Base-by-base conservation (phyloP, 345 rosid genomes). In the Schrenkiella parvula region DNA sequence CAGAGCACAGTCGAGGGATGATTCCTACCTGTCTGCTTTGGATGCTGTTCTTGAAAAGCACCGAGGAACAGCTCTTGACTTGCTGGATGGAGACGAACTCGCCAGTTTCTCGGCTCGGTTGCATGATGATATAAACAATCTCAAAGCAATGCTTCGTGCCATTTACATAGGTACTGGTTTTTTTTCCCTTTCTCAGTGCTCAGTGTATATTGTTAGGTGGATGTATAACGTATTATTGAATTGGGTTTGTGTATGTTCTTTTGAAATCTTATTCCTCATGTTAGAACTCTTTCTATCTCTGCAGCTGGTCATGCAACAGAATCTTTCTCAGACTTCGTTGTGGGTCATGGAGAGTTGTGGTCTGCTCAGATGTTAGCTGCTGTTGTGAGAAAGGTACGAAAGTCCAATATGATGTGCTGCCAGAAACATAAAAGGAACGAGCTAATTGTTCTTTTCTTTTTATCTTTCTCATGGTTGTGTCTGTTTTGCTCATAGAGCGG, bases 231-330 rank as follows among this genome's bases (percentile, higher is more conserved):
- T 53, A 12, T n/a, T n/a, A 39, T 12, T 52, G 29, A 17, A 35
- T 6, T 14, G 34, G 48, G 43, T 7, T 22, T 35, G 42, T 34
- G 10, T 25, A 31, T 51, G 22, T 26, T 64, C 29, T 54, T 54
- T 15, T 32, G 32, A 5, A 63, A 63, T 34, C 21, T 61, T n/a
- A 50, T 13, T 68, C 57, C 37, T 59, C 47, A 2, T 67, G 37
- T 65, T 73, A 68, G 59, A 10, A 56, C n/a, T 43, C 72, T 38
- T n/a, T 64, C 18, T 43, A 10, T 60, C 70, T 60, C n/a, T 83
- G 81, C 87, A 93, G 97, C 98, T 83, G 98, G 98, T 70, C 97
- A 92, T 74, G 98, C 90, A 19, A 92, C 97, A 2, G 98, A 95
- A 63, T 92, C 99, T 31, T 95, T 95, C 83, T 78, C 98, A 22